Evolutionary conservation across 2,329 filamentous ascomycete species (phyloP), one percentile per base, ranked within the genome.

Genomic region (Exophiala viscosa): DNA sequence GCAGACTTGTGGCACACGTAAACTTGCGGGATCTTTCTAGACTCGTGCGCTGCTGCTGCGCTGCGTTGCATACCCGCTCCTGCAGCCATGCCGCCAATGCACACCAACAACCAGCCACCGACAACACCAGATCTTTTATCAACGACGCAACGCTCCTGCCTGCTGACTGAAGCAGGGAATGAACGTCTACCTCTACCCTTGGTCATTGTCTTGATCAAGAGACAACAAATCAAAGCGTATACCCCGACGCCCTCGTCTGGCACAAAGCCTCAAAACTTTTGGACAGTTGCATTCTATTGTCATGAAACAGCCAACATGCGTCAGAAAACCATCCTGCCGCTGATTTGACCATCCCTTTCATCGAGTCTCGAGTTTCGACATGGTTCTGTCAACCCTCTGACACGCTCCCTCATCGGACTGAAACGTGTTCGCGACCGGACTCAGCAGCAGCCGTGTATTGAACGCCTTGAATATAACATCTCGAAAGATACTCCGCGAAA

Each of bases 251-350:
- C 44, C 31, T 14, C 11, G 46, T 39, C 39, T 50, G 31, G 40
- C 47, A 50, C 23, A 31, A 9, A 31, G 9, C 8, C 5, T 4
- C 11, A 23, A 18, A 10, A 5, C 17, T 13, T 42, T 42, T 28
- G 40, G 40, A 42, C 18, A 42, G 38, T 23, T 42, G 20, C 40
- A n/a, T 42, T 49, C 38, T 18, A 41, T 39, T 14, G 31, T 36
- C 43, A 38, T 56, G 54, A 56, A 53, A 56, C 54, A 52, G 36
- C 54, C 41, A 52, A 45, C 52, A 41, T 50, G 50, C 54, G 41
- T 53, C 54, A 56, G 36, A 43, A 15, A 10, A 34, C 36, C 39
- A 38, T 55, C 36, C 34, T 32, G 35, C 36, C 41, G 45, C 20
- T 44, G 35, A 51, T 50, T 48, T 49, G 53, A 34, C 48, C 31